Percentiles rank a stretch among this genome's conserved stretches.
These are phyloP conservation scores for Cyberlindnera nakhonratchasimensis DNA, from an alignment of 805 yeast genomes.

Conservation along the genomic window DNA sequence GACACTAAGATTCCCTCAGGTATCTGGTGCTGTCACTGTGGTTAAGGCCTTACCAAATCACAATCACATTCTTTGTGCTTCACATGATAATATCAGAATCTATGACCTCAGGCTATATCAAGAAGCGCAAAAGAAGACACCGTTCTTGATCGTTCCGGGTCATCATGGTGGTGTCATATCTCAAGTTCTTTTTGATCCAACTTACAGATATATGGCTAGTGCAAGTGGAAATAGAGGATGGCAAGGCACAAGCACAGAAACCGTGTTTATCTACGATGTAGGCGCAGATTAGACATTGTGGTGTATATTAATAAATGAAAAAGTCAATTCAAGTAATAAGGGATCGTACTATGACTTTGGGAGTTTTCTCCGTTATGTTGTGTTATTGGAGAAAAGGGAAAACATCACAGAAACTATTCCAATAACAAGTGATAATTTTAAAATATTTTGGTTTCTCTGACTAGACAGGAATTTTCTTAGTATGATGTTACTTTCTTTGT, in stretches of 20 bases:
- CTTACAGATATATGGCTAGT: slow-evolving; percentile 82
- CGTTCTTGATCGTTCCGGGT: slow-evolving; percentile 90
- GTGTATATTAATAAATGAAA: background rate
- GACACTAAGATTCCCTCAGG: slow-evolving; percentile 70
- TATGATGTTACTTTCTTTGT: background rate
- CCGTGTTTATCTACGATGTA: slow-evolving; percentile 79
- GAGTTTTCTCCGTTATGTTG: background rate
- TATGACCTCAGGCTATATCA: slow-evolving; percentile 63
- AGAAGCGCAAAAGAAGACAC: slow-evolving; percentile 39
- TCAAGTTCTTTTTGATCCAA: slow-evolving; percentile 75
- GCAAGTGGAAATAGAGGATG: slow-evolving; percentile 96
- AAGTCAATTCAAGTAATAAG: too few relatives aligned
- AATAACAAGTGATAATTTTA: slow-evolving; percentile 8
- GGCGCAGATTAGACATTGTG: slow-evolving; percentile 38
- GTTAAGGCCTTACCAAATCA: slow-evolving; percentile 78
- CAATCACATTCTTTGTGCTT: slow-evolving; percentile 79
- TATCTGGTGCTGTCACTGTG: slow-evolving; percentile 87
- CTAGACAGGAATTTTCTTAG: background rate
- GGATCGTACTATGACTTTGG: too few relatives aligned
- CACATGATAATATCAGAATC: slow-evolving; percentile 82
- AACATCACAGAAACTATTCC: background rate
- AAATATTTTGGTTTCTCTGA: slow-evolving; percentile 4
- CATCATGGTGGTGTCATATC: slow-evolving; percentile 92
- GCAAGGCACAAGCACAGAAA: slow-evolving; percentile 80
- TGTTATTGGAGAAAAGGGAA: background rate